phyloP scores from a whole-genome alignment of 2,329 filamentous ascomycete species.

The Huntiella savannae region DNA sequence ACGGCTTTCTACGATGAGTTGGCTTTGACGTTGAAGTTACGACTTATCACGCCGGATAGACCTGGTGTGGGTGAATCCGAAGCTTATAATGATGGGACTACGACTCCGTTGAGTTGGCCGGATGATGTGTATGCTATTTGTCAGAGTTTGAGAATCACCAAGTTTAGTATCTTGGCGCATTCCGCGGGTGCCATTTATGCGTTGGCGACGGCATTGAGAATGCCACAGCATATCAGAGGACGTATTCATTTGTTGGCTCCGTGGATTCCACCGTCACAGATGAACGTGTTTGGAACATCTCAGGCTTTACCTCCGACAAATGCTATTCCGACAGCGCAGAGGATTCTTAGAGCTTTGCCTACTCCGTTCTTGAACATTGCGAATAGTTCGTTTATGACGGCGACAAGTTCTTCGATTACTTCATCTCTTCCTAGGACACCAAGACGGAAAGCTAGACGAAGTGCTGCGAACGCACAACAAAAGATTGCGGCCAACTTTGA shows the following conservation, averaged over 20 bases:
- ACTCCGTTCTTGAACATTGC: slow-evolving; percentile 83
- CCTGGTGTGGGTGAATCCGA: slow-evolving; percentile 90
- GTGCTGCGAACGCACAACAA: neutral
- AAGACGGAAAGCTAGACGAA: slow-evolving; percentile 32
- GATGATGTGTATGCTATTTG: slow-evolving; percentile 86
- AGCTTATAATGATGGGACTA: slow-evolving; percentile 59
- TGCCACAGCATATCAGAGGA: slow-evolving; percentile 89
- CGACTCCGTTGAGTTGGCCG: slow-evolving; percentile 84
- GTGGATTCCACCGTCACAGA: slow-evolving; percentile 91
- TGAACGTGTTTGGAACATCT: slow-evolving; percentile 57
- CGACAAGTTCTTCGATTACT: slow-evolving; percentile 71
- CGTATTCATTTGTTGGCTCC: slow-evolving; percentile 86
- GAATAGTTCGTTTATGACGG: slow-evolving; percentile 87
- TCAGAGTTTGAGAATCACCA: slow-evolving; percentile 74
- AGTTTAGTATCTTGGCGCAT: slow-evolving; percentile 90
- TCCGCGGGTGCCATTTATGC: slow-evolving; percentile 97
- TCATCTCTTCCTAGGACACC: slow-evolving; percentile 53
- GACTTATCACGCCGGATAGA: slow-evolving; percentile 82
- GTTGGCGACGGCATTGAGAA: slow-evolving; percentile 78
- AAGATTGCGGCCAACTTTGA: neutral
- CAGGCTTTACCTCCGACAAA: slow-evolving; percentile 62
- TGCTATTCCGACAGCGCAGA: slow-evolving; percentile 77
- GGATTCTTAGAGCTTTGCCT: slow-evolving; percentile 74
- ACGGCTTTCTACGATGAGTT: slow-evolving; percentile 96
- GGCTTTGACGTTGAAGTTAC: slow-evolving; percentile 67